phyloP scores from a whole-genome alignment of 352 stramenopile genomes.

The Globisporangium irregulare region DNA sequence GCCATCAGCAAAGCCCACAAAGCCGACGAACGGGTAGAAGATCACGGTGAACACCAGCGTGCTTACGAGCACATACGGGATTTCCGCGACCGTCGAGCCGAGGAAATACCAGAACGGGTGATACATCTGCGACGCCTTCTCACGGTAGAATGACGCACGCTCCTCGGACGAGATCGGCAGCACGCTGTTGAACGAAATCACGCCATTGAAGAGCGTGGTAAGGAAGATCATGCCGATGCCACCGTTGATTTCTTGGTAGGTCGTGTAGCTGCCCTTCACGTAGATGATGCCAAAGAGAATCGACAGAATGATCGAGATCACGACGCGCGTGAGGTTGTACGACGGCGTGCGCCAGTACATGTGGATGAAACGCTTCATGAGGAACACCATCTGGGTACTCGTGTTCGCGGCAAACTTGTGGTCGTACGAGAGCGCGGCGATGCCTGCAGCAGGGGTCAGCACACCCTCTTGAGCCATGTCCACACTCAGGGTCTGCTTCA shows the following conservation, averaged over 20 bases:
- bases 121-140: slow-evolving; percentile 79
- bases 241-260: slow-evolving; percentile 18
- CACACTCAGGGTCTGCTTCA: neutral
- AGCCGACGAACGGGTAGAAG: slow-evolving; percentile 25
- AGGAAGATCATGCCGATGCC: slow-evolving; percentile 67
- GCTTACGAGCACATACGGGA: slow-evolving; percentile 25
- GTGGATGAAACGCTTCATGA: slow-evolving; percentile 32
- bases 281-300: slow-evolving; percentile 70
- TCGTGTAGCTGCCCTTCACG: slow-evolving; percentile 19
- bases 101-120: slow-evolving; percentile 40
- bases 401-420: slow-evolving; percentile 4
- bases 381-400: slow-evolving; percentile 1
- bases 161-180: slow-evolving; percentile 65
- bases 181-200: slow-evolving; percentile 57
- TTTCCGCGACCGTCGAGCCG: slow-evolving; percentile 42
- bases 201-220: slow-evolving; percentile 53
- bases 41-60: slow-evolving; percentile 25
- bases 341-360: slow-evolving; percentile 1
- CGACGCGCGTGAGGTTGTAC: neutral
- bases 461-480: neutral
- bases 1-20: slow-evolving; percentile 14
- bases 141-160: slow-evolving; percentile 81
- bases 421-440: slow-evolving; percentile 60
- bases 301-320: slow-evolving; percentile 43
- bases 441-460: neutral